Conservation (phyloP, 148 eudicot genomes). For the Dysphania ambrosioides region DNA sequence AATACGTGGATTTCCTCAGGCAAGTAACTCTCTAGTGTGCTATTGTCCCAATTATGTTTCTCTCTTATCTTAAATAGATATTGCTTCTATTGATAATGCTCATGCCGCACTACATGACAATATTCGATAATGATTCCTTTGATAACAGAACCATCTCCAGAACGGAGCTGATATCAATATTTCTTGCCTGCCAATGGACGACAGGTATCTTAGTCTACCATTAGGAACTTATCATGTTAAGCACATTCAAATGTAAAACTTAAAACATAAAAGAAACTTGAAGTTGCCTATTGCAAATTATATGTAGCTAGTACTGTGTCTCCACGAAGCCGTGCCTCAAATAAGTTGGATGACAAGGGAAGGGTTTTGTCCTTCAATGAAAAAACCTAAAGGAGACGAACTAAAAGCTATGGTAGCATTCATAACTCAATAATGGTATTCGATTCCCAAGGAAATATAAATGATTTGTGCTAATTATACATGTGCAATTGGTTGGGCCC, state of each 20-base stretch:
- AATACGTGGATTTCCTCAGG: too few species aligned
- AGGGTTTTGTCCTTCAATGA: conserved; percentile 72
- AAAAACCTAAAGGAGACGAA: conserved; percentile 85
- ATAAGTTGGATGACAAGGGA: conserved; percentile 83
- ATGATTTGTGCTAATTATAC: conserved; percentile 33
- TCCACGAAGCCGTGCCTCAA: conserved; percentile 83
- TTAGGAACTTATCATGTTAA: neutral
- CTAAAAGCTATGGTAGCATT: conserved; percentile 82
- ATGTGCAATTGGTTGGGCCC: too few species aligned
- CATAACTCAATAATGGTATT: neutral
- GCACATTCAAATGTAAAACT: neutral
- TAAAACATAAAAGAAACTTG: neutral
- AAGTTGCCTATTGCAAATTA: conserved; percentile 9
- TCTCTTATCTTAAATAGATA: too few species aligned
- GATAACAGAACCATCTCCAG: too few species aligned
- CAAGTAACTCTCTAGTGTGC: too few species aligned
- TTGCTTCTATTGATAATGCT: too few species aligned
- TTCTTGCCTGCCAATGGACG: conserved; percentile 83
- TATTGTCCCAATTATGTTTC: too few species aligned
- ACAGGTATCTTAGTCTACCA: conserved; percentile 53
- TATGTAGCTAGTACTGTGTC: conserved; percentile 22
- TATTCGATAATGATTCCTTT: too few species aligned
- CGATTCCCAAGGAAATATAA: neutral
- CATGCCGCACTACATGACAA: too few species aligned
- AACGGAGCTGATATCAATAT: conserved; percentile 96